A percentile compares a stretch with the other conserved stretches of the same genome.
Conservation (phyloP, 73 alveolate species). For the Halteria grandinella region DNA sequence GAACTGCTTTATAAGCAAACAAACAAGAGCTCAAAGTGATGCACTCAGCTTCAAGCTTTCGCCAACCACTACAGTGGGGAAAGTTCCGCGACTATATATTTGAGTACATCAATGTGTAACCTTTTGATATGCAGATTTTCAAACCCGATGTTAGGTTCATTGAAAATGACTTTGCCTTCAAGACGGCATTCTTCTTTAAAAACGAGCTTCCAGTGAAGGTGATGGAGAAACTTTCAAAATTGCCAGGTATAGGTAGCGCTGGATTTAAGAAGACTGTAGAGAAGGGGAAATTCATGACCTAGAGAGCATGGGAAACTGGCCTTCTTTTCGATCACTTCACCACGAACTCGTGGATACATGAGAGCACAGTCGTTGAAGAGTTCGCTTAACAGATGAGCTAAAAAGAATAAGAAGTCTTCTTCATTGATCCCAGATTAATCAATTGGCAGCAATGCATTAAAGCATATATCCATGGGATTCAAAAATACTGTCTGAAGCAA, state of each 20-base stretch:
- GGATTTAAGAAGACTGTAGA: slow-evolving; percentile 69
- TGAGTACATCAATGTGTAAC: slow-evolving; percentile 58
- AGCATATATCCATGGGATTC: too few species aligned
- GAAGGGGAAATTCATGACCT: slow-evolving; percentile 33
- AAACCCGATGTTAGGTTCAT: too few species aligned
- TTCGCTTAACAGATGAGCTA: slow-evolving; percentile 40
- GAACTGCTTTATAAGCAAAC: slow-evolving; percentile 32
- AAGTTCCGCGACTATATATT: slow-evolving; percentile 30
- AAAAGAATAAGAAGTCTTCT: slow-evolving; percentile 60
- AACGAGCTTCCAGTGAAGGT: slow-evolving; percentile 65
- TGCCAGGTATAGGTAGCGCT: slow-evolving; percentile 61
- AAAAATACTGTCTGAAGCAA: too few species aligned
- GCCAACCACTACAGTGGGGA: slow-evolving; percentile 78
- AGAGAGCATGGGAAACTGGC: neutral
- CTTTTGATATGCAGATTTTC: too few species aligned
- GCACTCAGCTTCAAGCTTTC: slow-evolving; percentile 74
- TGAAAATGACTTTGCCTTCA: slow-evolving; percentile 28
- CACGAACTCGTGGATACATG: slow-evolving; percentile 77
- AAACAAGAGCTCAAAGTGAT: slow-evolving; percentile 6
- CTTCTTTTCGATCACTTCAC: slow-evolving; percentile 61
- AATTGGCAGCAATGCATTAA: too few species aligned
- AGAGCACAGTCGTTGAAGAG: slow-evolving; percentile 44
- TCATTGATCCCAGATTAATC: slow-evolving; percentile 70
- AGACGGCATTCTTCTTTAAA: slow-evolving; percentile 23
- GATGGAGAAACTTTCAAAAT: slow-evolving; percentile 35